phyloP scores from a whole-genome alignment of 169 alveolate genomes.

The Plasmodium ovale region DNA sequence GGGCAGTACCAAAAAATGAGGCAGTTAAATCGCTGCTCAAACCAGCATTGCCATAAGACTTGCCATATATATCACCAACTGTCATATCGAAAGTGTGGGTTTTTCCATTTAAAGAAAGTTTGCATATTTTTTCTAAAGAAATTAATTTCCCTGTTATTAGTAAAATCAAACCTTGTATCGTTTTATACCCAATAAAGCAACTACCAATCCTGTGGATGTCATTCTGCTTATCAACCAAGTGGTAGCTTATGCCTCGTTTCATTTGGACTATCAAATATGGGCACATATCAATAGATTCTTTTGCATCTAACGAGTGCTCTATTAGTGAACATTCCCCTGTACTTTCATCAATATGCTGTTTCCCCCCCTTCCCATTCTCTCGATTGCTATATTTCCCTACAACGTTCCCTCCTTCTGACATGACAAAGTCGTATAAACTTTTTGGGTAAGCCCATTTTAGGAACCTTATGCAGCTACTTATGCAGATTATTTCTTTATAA shows the following conservation, averaged over 20 bases:
- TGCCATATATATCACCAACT: conserved; percentile 70
- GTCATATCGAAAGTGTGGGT: conserved; percentile 50
- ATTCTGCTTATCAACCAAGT: conserved; percentile 27
- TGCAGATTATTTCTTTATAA: conserved; percentile 52
- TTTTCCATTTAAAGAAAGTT: conserved; percentile 39
- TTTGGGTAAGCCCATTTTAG: conserved; percentile 14
- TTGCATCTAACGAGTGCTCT: background rate
- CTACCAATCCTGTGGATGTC: conserved; percentile 21
- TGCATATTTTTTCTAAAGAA: conserved; percentile 33
- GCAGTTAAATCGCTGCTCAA: conserved; percentile 37
- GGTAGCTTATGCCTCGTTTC: conserved; percentile 44
- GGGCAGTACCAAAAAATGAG: conserved; percentile 64
- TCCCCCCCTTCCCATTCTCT: background rate
- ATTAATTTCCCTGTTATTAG: conserved; percentile 36
- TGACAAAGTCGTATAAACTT: conserved; percentile 29
- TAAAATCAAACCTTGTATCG: conserved; percentile 10
- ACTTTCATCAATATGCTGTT: too few species aligned
- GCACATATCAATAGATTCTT: background rate
- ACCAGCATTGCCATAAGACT: conserved; percentile 47
- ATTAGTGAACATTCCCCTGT: background rate
- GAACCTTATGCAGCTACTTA: conserved; percentile 10
- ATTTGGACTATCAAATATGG: conserved; percentile 46
- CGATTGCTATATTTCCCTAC: background rate
- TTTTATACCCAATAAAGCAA: conserved; percentile 31
- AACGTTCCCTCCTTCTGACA: background rate